Conservation (phyloP, 306 rosid genomes). For the Styphnolobium japonicum region DNA sequence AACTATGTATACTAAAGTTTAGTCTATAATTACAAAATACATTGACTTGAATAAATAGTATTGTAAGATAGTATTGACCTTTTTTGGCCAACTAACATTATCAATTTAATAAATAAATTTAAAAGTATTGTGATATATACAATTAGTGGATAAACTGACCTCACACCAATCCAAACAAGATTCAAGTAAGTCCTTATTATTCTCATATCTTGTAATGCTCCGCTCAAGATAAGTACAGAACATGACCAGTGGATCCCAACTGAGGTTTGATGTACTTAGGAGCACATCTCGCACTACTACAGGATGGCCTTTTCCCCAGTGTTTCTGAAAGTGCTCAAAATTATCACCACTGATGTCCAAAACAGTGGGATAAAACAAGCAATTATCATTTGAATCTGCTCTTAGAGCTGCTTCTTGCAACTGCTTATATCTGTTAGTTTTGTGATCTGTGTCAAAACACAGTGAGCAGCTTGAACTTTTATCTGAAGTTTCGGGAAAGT, state of each 20-base stretch:
- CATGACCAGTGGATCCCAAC: conserved; percentile 89
- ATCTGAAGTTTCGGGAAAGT: conserved; percentile 78
- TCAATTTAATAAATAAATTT: conserved; percentile 4
- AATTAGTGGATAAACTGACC: conserved; percentile 56
- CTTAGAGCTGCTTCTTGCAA: conserved; percentile 77
- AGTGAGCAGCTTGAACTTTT: conserved; percentile 66
- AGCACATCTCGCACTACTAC: conserved; percentile 73
- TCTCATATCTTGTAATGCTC: conserved; percentile 69
- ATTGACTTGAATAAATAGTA: conserved; percentile 1
- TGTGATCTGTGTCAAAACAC: conserved; percentile 62
- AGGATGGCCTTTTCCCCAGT: conserved; percentile 96
- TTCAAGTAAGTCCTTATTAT: conserved; percentile 53
- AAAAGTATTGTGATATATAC: background rate
- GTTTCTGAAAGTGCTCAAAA: conserved; percentile 95
- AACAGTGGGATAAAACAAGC: conserved; percentile 69
- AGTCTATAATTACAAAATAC: background rate
- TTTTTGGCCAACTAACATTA: background rate
- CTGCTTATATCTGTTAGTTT: conserved; percentile 44
- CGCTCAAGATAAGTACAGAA: conserved; percentile 86
- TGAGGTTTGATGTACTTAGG: conserved; percentile 52
- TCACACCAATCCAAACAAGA: conserved; percentile 96
- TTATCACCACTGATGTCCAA: conserved; percentile 58
- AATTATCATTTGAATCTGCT: conserved; percentile 75
- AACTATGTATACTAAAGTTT: background rate
- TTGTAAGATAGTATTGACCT: background rate